These are phyloP conservation scores for Crepidotus sp. DNA, from an alignment of 1,284 basidiomycete species.

Conservation along the genomic window DNA sequence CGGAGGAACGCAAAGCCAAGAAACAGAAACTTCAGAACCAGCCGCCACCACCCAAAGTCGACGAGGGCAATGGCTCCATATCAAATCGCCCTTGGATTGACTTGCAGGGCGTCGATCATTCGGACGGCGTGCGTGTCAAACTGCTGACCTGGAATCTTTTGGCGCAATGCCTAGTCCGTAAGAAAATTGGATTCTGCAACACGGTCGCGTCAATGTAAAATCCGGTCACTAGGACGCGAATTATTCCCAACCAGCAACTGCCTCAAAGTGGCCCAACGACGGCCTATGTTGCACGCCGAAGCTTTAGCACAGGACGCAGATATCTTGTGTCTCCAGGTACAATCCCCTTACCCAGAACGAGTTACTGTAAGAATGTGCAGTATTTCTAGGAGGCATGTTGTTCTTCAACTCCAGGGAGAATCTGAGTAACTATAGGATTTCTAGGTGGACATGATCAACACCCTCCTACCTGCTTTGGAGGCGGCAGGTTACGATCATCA, in stretches of 20 bases:
- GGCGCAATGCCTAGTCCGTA: conserved; percentile 71
- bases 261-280: conserved; percentile 63
- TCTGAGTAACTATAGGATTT: no score
- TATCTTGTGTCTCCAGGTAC: conserved; percentile 77
- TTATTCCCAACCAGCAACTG: conserved; percentile 81
- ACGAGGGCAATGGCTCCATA: conserved; percentile 28
- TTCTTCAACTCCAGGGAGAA: no score
- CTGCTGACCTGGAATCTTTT: conserved; percentile 79
- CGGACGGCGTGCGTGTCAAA: conserved; percentile 29
- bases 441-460: conserved; percentile 67
- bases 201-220: background rate
- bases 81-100: conserved; percentile 47
- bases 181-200: conserved; percentile 23
- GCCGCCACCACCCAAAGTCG: conserved; percentile 2
- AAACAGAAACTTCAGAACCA: conserved; percentile 26
- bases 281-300: conserved; percentile 69
- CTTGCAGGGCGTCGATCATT: conserved; percentile 20
- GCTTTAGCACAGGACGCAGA: conserved; percentile 60
- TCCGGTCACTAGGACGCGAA: conserved; percentile 53
- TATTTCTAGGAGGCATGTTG: conserved; percentile 54
- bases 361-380: background rate
- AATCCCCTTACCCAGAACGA: conserved; percentile 1
- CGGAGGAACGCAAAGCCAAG: conserved; percentile 46
- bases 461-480: conserved; percentile 51
- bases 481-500: conserved; percentile 51